phyloP scores from a whole-genome alignment of 805 yeast genomes.

The Candida krabiensis region DNA sequence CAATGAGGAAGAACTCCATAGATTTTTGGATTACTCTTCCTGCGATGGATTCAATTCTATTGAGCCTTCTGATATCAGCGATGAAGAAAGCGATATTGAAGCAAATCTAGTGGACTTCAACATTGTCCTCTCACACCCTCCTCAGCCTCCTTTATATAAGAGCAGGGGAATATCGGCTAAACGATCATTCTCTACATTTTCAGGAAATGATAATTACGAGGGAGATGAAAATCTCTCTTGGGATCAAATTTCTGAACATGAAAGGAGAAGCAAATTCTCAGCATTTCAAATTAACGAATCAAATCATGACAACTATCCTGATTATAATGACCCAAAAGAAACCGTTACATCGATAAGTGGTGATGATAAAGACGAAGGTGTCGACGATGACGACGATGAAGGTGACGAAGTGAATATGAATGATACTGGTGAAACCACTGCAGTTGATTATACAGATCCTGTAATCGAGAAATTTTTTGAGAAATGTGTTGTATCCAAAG shows the following conservation, averaged over 20 bases:
- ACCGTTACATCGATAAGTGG: constrained; percentile 2
- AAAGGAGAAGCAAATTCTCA: background rate
- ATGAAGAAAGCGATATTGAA: constrained; percentile 9
- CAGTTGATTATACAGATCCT: constrained; percentile 4
- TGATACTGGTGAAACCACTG: constrained; percentile 12
- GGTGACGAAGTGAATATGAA: background rate
- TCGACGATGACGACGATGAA: constrained; percentile 2
- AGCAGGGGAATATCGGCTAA: background rate
- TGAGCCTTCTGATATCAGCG: constrained; percentile 4
- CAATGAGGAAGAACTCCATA: constrained; percentile 23
- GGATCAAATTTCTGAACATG: background rate
- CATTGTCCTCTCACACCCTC: constrained; percentile 6
- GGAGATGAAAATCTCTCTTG: background rate
- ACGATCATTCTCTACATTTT: background rate
- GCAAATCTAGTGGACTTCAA: constrained; percentile 10
- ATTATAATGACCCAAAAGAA: constrained; percentile 1
- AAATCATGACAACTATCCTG: background rate
- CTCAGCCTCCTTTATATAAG: background rate
- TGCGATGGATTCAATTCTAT: background rate
- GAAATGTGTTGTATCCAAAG: constrained; percentile 1
- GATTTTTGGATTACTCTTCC: constrained; percentile 20
- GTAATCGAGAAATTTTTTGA: constrained; percentile 4
- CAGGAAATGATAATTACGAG: background rate
- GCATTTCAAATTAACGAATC: background rate
- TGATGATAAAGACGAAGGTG: constrained; percentile 8